phyloP scores from a whole-genome alignment of 108 stramenopile species.

The Cyclostephanos invisitatus region DNA sequence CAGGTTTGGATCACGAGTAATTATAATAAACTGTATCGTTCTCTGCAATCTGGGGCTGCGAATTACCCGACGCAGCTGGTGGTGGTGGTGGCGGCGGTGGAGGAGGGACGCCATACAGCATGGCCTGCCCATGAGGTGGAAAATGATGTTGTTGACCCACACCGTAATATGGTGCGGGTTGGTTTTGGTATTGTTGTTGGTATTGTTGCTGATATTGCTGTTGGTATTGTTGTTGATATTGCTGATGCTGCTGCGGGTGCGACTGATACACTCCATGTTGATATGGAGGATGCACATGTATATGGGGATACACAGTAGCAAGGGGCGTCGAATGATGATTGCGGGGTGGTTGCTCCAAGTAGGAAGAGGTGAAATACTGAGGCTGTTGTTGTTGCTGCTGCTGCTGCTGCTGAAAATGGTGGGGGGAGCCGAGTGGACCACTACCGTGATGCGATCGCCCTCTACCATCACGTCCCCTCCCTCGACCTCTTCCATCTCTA shows the following conservation, averaged over 20 bases:
- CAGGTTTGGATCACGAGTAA: constrained; percentile 20
- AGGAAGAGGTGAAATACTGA: not conserved
- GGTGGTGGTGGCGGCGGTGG: constrained; percentile 29
- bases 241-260: constrained; percentile 5
- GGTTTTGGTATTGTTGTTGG: constrained; percentile 5
- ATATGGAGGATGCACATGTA: constrained; percentile 8
- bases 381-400: constrained; percentile 20
- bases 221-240: constrained; percentile 7
- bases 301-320: constrained; percentile 2
- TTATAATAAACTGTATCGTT: constrained; percentile 53
- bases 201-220: constrained; percentile 7
- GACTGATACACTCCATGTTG: constrained; percentile 12
- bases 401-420: constrained; percentile 3
- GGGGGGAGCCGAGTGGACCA: constrained; percentile 3
- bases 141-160: constrained; percentile 2
- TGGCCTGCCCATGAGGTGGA: constrained; percentile 18
- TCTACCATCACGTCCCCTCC: constrained; percentile 12
- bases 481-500: constrained; percentile 21
- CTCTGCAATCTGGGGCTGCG: constrained; percentile 15
- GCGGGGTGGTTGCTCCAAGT: constrained; percentile 12
- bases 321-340: too few species aligned
- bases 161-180: not conserved
- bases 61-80: constrained; percentile 29
- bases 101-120: not conserved
- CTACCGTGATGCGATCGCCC: constrained; percentile 11